A percentile compares a stretch with the other conserved stretches of the same genome.
phyloP scores from a whole-genome alignment of 1,139 yeast genomes.

The Candida tunisiensis region DNA sequence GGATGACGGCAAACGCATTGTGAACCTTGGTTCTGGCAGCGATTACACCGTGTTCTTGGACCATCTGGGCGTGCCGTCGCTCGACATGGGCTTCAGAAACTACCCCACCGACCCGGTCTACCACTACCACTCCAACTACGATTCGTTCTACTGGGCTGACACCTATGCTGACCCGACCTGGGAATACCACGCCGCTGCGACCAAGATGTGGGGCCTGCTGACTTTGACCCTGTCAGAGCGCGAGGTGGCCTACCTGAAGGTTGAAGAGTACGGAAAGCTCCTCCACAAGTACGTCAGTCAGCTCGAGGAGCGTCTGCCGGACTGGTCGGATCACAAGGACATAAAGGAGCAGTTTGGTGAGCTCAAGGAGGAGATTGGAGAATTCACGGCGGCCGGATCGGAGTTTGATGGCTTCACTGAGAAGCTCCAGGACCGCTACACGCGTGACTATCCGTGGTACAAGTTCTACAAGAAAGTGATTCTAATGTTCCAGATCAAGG shows the following conservation, averaged over 20 bases:
- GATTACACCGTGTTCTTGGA: constrained; percentile 55
- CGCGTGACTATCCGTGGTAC: constrained; percentile 17
- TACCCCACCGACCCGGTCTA: constrained; percentile 33
- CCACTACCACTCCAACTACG: constrained; percentile 56
- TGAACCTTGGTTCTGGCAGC: constrained; percentile 44
- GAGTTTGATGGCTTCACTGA: constrained; percentile 15
- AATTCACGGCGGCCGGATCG: constrained; percentile 11
- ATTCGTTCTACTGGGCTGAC: constrained; percentile 52
- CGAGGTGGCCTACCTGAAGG: constrained; percentile 26
- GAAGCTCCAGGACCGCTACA: constrained; percentile 12
- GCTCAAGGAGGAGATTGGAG: constrained; percentile 9
- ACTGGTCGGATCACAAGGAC: background rate
- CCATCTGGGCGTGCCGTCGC: constrained; percentile 47
- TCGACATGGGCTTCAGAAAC: constrained; percentile 35
- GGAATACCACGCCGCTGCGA: constrained; percentile 33
- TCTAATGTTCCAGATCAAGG: constrained; percentile 13
- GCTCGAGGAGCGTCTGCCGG: constrained; percentile 5
- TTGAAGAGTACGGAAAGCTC: constrained; percentile 25
- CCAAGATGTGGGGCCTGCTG: constrained; percentile 33
- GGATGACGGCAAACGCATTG: constrained; percentile 13
- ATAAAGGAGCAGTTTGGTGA: background rate
- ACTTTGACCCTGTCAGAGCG: constrained; percentile 30
- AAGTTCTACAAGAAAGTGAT: constrained; percentile 13
- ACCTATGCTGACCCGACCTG: constrained; percentile 42
- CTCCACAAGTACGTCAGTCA: constrained; percentile 8